A percentile compares a stretch with the other conserved stretches of the same genome.
phyloP scores from a whole-genome alignment of 345 rosid genomes.

The Populus ilicifolia region DNA sequence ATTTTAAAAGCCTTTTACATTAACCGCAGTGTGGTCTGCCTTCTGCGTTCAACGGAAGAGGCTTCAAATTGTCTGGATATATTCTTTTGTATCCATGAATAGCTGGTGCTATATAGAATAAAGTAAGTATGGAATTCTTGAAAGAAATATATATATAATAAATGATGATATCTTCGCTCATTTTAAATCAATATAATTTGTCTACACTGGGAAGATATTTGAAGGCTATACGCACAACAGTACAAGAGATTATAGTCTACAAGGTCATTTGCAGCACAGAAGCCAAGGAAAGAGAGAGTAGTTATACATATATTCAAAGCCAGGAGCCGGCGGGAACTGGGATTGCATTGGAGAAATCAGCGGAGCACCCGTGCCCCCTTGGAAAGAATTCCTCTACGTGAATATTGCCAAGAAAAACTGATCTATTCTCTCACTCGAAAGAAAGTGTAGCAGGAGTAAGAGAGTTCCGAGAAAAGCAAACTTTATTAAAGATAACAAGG shows the following conservation, averaged over 20 bases:
- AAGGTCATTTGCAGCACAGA: conserved; percentile 15
- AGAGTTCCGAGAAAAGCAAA: conserved; percentile 21
- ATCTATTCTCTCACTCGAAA: not conserved
- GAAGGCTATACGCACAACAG: not conserved
- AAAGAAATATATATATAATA: not conserved
- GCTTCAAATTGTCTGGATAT: not conserved
- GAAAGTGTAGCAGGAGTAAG: not conserved
- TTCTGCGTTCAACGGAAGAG: not conserved
- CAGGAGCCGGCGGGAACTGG: conserved; percentile 27
- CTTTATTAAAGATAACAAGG: conserved; percentile 9
- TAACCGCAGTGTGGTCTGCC: not conserved
- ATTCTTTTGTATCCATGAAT: not conserved
- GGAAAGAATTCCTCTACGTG: conserved; percentile 16
- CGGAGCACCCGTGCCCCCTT: conserved; percentile 43
- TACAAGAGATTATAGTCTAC: not conserved
- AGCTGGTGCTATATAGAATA: not conserved
- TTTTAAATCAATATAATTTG: not conserved
- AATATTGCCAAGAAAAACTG: not conserved
- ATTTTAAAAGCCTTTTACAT: too few species aligned
- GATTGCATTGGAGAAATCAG: conserved; percentile 47
- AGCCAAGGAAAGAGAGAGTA: not conserved
- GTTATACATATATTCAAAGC: not conserved
- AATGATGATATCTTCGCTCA: not conserved
- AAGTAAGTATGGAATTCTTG: not conserved
- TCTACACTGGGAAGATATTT: not conserved